Evolutionary conservation across 768 basidiomycete species (phyloP).

Genomic region (Tremella yokohamensis): DNA sequence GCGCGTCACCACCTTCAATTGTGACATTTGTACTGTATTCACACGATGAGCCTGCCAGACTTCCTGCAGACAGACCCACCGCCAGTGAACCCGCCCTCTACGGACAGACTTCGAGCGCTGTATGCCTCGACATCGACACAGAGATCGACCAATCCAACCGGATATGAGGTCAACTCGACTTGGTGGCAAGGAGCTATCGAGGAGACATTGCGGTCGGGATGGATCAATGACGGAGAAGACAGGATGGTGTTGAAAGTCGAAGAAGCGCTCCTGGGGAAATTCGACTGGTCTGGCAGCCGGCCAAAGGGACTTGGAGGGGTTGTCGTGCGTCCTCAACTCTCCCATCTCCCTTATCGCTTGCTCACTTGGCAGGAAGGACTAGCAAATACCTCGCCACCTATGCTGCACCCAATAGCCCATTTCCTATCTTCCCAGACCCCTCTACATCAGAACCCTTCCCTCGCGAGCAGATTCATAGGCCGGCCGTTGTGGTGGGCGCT

Average conservation of each 20-base stretch:
- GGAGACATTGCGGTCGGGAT: constrained; percentile 36
- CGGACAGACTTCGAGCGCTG: constrained; percentile 56
- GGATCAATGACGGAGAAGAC: constrained; percentile 32
- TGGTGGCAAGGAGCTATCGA: constrained; percentile 65
- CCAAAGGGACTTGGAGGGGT: constrained; percentile 49
- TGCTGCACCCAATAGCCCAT: constrained; percentile 30
- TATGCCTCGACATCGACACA: constrained; percentile 85
- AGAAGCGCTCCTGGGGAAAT: constrained; percentile 32
- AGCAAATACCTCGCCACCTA: constrained; percentile 19
- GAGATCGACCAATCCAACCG: constrained; percentile 75
- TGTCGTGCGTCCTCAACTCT: constrained; percentile 32
- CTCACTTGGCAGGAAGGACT: constrained; percentile 26
- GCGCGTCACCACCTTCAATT: too few relatives aligned
- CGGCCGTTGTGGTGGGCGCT: constrained; percentile 51
- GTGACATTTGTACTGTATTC: too few relatives aligned
- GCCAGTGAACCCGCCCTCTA: constrained; percentile 20
- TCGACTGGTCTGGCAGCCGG: constrained; percentile 30
- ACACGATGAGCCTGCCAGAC: too few relatives aligned
- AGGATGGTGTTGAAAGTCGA: constrained; percentile 38
- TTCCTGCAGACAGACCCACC: too few relatives aligned
- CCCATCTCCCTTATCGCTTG: background rate
- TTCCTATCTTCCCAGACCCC: constrained; percentile 42
- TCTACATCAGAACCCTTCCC: constrained; percentile 33
- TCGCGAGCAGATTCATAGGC: constrained; percentile 39
- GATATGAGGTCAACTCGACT: constrained; percentile 72